Evolutionary conservation across 2,329 filamentous ascomycete species (phyloP), one percentile per base, ranked within the genome.

Genomic region (Sarocladiaceae sp.): DNA sequence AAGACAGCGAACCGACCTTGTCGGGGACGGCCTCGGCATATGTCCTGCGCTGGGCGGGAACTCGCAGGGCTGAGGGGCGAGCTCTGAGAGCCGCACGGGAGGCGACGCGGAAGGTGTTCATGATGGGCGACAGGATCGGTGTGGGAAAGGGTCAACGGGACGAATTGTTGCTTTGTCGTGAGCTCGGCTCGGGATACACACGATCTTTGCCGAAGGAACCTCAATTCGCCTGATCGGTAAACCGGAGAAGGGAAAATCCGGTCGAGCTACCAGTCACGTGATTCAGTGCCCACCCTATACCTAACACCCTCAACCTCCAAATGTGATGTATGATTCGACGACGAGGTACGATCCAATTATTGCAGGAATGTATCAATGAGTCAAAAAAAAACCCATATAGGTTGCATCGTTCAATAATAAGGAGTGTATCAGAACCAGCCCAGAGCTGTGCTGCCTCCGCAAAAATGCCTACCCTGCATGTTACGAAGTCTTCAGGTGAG

Each of bases 91-190:
- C 93, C 74, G 85, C 83, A 75, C 93, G 88, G 26, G 44, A 48
- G 79, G 91, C 89, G 75, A 96, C 80, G 76, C 92, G 90, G 77
- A 97, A 78, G 74, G 90, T 88, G 84, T 91, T 96, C 93, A 97
- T 97, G 77, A 74, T 83, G 78, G 66, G 66, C 60, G 53, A 52
- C 42, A 23, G 53, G 46, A 33, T 20, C 22, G 39, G 59, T 71
- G 69, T 67, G 55, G 70, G 66, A 70, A 71, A 67, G 71, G 75
- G 76, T 77, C 74, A 8, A 36, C 22, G 36, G n/a, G 37, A 54
- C 18, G 73, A 65, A 65, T 66, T 73, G 66, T 65, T 77, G 73
- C 71, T 70, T 70, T 50, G 67, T 67, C 62, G 56, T 64, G 65
- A 67, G 66, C 65, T 71, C 64, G 29, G 47, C 47, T 36, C 29